A percentile compares a stretch with the other conserved stretches of the same genome.
These are phyloP conservation scores for Cryptococcus depauperatus DNA, from an alignment of 1,284 basidiomycete genomes.

Conservation along the genomic window DNA sequence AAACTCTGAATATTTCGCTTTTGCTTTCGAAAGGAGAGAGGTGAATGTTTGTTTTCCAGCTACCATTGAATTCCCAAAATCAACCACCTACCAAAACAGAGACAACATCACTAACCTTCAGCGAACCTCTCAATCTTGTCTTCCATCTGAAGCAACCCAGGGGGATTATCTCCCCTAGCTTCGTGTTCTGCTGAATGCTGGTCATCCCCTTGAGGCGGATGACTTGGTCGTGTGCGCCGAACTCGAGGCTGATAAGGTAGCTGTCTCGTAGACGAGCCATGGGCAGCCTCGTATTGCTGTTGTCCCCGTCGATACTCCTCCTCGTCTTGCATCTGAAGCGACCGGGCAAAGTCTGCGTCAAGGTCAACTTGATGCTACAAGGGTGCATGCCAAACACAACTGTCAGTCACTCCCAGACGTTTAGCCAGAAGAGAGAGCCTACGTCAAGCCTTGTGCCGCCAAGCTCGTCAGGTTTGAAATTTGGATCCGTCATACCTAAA, in stretches of 20 bases:
- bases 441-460: slow-evolving; percentile 24
- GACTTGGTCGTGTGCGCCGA: slow-evolving; percentile 17
- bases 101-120: slow-evolving; percentile 26
- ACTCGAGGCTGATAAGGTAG: slow-evolving; percentile 43
- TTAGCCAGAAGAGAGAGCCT: slow-evolving; percentile 5
- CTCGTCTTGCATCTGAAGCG: slow-evolving; percentile 40
- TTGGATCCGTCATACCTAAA: slow-evolving; percentile 43
- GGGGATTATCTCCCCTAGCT: slow-evolving; percentile 18
- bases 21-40: slow-evolving; percentile 33
- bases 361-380: slow-evolving; percentile 38
- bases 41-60: slow-evolving; percentile 40
- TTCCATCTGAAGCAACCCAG: slow-evolving; percentile 36
- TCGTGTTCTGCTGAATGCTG: slow-evolving; percentile 5
- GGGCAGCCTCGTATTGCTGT: slow-evolving; percentile 4
- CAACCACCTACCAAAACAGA: neutral
- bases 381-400: neutral
- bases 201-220: neutral
- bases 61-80: slow-evolving; percentile 3
- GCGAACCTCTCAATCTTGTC: slow-evolving; percentile 39
- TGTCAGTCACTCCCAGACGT: neutral
- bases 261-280: slow-evolving; percentile 9
- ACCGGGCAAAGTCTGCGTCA: slow-evolving; percentile 42
- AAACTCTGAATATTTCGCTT: slow-evolving; percentile 36
- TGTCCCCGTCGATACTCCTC: slow-evolving; percentile 15
- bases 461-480: slow-evolving; percentile 38